phyloP scores from a whole-genome alignment of 2,329 filamentous ascomycete species.

The Aspergillus chevalieri region DNA sequence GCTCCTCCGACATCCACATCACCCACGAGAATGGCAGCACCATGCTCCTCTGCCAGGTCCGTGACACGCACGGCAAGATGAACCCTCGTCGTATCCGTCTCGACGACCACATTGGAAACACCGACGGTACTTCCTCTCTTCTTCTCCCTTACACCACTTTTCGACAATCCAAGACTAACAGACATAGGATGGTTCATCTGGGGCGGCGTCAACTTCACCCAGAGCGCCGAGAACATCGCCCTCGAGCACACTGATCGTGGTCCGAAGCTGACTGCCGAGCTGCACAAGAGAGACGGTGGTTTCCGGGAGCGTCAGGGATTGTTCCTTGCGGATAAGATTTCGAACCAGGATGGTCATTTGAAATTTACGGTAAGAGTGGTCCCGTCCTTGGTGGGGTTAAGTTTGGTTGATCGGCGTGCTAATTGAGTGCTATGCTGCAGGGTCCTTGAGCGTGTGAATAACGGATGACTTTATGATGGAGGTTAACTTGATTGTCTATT shows the following conservation, averaged over 20 bases:
- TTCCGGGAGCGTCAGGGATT: slow-evolving; percentile 12
- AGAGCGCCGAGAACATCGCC: slow-evolving; percentile 8
- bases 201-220: slow-evolving; percentile 15
- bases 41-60: slow-evolving; percentile 6
- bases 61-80: slow-evolving; percentile 4
- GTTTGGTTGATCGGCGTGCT: neutral
- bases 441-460: too few relatives aligned
- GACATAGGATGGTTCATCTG: slow-evolving; percentile 16
- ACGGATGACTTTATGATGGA: too few relatives aligned
- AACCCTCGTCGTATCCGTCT: slow-evolving; percentile 7
- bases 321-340: slow-evolving; percentile 13
- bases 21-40: slow-evolving; percentile 6
- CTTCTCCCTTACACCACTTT: neutral
- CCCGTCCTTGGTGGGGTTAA: neutral
- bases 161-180: neutral
- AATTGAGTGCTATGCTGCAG: too few relatives aligned
- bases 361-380: slow-evolving; percentile 6
- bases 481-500: too few relatives aligned
- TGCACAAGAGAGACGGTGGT: slow-evolving; percentile 8
- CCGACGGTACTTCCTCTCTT: slow-evolving; percentile 6
- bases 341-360: slow-evolving; percentile 11
- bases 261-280: slow-evolving; percentile 13
- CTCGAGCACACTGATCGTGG: slow-evolving; percentile 10
- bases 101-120: slow-evolving; percentile 14
- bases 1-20: slow-evolving; percentile 9